Evolutionary conservation across 257 asterid species (phyloP).

Genomic region (Solanum chiquidenum): DNA sequence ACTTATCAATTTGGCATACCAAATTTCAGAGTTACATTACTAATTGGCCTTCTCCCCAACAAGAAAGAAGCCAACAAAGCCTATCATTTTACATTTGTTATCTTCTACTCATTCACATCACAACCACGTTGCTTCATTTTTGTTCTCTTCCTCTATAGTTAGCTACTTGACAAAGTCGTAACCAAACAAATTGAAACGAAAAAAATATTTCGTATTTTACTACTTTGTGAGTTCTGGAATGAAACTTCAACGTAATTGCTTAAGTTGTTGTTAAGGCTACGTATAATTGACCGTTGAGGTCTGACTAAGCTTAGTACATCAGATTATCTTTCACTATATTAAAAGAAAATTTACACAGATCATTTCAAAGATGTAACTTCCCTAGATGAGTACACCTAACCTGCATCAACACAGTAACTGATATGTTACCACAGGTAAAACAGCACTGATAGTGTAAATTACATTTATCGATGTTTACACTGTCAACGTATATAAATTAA

Average conservation of each 20-base stretch:
- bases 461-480: neutral
- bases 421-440: neutral
- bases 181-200: neutral
- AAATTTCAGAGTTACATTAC: neutral
- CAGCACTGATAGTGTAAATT: neutral
- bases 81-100: neutral
- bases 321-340: neutral
- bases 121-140: neutral
- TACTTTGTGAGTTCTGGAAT: neutral
- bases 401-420: neutral
- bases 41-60: neutral
- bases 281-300: neutral
- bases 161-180: neutral
- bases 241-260: neutral
- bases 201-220: fast-evolving
- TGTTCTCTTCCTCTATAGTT: neutral
- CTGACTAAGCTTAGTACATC: neutral
- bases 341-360: neutral
- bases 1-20: neutral
- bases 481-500: neutral
- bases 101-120: neutral
- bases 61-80: neutral
- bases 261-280: neutral
- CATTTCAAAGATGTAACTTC: neutral
- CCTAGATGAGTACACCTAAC: neutral